Evolutionary conservation across 176 grass and related monocot species (phyloP).

Genomic region (Musa beccarii): DNA sequence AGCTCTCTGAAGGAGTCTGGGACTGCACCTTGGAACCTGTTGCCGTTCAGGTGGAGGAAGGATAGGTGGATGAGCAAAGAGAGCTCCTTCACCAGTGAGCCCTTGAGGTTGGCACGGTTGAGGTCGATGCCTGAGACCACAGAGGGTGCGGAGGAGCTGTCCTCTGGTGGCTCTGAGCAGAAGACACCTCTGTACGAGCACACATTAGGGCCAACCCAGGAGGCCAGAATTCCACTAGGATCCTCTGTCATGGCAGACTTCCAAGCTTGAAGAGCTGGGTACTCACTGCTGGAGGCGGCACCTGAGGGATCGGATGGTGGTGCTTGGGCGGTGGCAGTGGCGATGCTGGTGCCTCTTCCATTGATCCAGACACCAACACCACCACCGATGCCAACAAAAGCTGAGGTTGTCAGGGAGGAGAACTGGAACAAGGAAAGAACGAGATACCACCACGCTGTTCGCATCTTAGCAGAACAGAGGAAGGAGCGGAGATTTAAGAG

Average conservation of each 20-base stretch:
- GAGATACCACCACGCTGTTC: too few species aligned
- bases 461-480: too few species aligned
- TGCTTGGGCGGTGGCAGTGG: neutral
- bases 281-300: slow-evolving; percentile 32
- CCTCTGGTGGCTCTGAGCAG: slow-evolving; percentile 63
- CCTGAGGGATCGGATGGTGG: neutral
- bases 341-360: slow-evolving; percentile 10
- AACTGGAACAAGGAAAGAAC: slow-evolving; percentile 3
- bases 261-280: slow-evolving; percentile 58
- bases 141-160: neutral
- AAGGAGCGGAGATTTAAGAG: too few species aligned
- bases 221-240: slow-evolving; percentile 40
- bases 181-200: slow-evolving; percentile 79
- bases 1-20: slow-evolving; percentile 56
- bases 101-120: slow-evolving; percentile 57
- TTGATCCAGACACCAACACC: slow-evolving; percentile 44
- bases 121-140: slow-evolving; percentile 82
- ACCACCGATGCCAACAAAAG: slow-evolving; percentile 25
- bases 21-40: slow-evolving; percentile 46
- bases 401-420: slow-evolving; percentile 9
- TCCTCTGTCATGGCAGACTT: slow-evolving; percentile 65
- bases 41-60: slow-evolving; percentile 85
- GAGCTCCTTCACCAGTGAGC: slow-evolving; percentile 52
- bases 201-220: slow-evolving; percentile 63
- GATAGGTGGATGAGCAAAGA: slow-evolving; percentile 65